Base-by-base conservation (phyloP, 306 rosid genomes). In the Dalbergia cochinchinensis region DNA sequence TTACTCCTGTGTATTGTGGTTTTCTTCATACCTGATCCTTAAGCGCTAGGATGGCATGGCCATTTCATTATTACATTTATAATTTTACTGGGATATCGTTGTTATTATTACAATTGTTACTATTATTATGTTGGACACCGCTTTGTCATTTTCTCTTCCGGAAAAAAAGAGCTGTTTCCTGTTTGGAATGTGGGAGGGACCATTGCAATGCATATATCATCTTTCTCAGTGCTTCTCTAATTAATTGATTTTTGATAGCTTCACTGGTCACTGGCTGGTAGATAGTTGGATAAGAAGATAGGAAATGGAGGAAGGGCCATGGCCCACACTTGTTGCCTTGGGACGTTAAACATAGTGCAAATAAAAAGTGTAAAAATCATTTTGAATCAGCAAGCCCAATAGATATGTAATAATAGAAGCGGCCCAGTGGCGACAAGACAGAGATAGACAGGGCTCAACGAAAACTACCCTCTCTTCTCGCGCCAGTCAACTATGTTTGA, bases 401-500 rank as follows among this genome's bases (percentile, higher is more conserved):
- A 19, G 11, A n/a, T 6, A 20, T 3, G 71, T 64, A 70, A 75
- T 64, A 58, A 80, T 31, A 44, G 11, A 39, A 60, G 18, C 3
- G 41, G 71, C 13, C 6, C 9, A 53, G 4, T 7, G 13, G 11
- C 2, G 51, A 73, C 60, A 37, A 73, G 60, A 58, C 39, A 79
- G 35, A 58, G 18, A 45, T 19, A 45, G n/a, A 50, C 33, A 12
- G 68, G 51, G 31, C 47, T 68, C 39, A 12, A 60, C 65, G 53
- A 74, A 57, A 77, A 65, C 81, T 58, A 80, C 65, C 65, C 84
- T 83, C 81, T 76, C 85, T 71, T 75, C 47, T 79, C 64, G 67
- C 83, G 82, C 83, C 88, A 83, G 92, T 81, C 94, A 86, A 81
- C 83, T 2, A 51, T 41, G 69, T 81, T 90, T 90, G 91, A 88